Conservation (phyloP, 345 rosid species). For the Salix suchowensis region DNA sequence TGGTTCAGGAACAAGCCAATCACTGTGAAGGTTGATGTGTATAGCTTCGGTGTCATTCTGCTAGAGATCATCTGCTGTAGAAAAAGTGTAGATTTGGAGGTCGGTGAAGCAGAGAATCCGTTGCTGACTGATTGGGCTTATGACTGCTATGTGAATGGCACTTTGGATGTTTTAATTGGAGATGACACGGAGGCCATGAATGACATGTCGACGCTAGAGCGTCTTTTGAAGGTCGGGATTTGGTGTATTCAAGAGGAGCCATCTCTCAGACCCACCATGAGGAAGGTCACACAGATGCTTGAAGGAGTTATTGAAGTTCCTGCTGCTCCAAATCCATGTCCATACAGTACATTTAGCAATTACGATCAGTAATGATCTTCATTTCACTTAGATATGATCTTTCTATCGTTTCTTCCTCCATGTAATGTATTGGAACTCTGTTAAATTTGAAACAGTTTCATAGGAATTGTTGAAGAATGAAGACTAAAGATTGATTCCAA, state of each 20-base stretch:
- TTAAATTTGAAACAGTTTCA: too few relatives aligned
- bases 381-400: background rate
- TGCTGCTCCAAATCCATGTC: background rate
- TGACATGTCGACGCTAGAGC: constrained; percentile 2
- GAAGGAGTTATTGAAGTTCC: constrained; percentile 19
- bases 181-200: constrained; percentile 15
- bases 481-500: too few relatives aligned
- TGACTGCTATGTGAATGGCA: constrained; percentile 19
- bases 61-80: constrained; percentile 9
- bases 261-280: background rate
- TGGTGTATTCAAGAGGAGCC: constrained; percentile 22
- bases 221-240: constrained; percentile 3
- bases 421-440: too few relatives aligned
- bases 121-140: constrained; percentile 12
- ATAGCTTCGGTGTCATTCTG: constrained; percentile 12
- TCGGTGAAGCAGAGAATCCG: background rate
- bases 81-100: background rate
- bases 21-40: constrained; percentile 7
- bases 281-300: constrained; percentile 16
- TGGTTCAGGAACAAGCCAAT: constrained; percentile 1
- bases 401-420: too few relatives aligned
- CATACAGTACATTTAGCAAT: background rate
- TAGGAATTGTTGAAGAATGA: too few relatives aligned
- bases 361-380: background rate
- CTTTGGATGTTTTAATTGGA: background rate